These are phyloP conservation scores for Stemphylium beticola DNA, from an alignment of 2,329 filamentous ascomycete genomes.

Conservation along the genomic window DNA sequence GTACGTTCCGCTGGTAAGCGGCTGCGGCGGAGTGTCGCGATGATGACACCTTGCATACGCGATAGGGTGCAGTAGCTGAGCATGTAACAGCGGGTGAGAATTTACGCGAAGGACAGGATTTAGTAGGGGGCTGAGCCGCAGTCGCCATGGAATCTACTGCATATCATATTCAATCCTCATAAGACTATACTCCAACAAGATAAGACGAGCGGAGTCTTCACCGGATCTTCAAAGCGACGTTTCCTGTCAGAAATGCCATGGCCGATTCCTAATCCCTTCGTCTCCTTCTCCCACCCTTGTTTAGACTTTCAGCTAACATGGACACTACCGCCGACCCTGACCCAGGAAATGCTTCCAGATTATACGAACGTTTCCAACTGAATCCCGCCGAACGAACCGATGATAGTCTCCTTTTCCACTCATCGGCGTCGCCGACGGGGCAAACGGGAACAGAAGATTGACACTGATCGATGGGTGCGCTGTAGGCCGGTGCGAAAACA, in stretches of 20 bases:
- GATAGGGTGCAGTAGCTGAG: slow-evolving; percentile 4
- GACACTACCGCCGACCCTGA: slow-evolving; percentile 2
- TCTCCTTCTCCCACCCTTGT: not conserved
- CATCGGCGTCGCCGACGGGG: too few species aligned
- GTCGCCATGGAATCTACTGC: not conserved
- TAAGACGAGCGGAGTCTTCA: not conserved
- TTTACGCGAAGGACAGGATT: not conserved
- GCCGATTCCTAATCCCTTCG: not conserved
- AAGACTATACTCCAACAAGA: not conserved
- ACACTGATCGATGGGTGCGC: too few species aligned
- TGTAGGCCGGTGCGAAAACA: too few species aligned
- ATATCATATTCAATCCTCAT: not conserved
- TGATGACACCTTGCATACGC: slow-evolving; percentile 8
- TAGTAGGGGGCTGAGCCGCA: not conserved
- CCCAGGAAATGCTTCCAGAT: not conserved
- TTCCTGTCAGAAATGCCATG: not conserved
- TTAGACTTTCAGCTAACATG: not conserved
- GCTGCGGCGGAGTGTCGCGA: not conserved
- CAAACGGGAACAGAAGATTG: too few species aligned
- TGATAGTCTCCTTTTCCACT: not conserved
- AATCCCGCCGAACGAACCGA: not conserved
- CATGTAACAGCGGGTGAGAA: not conserved
- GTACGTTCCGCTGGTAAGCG: not conserved
- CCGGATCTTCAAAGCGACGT: not conserved
- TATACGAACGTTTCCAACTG: not conserved